These are phyloP conservation scores for Populus tomentosa DNA, from an alignment of 441 rosid species.

Conservation along the genomic window DNA sequence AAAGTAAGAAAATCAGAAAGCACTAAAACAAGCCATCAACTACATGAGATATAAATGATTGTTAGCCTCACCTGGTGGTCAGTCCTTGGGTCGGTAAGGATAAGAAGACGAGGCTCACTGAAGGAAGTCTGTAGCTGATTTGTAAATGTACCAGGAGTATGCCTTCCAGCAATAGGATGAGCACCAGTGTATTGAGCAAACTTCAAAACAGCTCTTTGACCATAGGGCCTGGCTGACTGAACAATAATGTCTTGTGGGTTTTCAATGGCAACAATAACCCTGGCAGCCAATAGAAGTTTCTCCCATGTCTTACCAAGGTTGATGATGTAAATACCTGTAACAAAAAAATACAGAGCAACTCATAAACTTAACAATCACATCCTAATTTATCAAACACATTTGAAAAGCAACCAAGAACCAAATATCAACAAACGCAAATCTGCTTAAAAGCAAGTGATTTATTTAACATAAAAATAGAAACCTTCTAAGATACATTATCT, in stretches of 20 bases:
- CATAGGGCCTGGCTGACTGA: conserved; percentile 90
- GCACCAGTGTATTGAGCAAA: conserved; percentile 92
- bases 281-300: conserved; percentile 79
- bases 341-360: not conserved
- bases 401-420: not conserved
- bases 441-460: not conserved
- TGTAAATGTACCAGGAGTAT: conserved; percentile 95
- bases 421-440: not conserved
- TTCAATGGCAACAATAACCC: conserved; percentile 86
- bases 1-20: not conserved
- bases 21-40: not conserved
- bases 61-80: conserved; percentile 69
- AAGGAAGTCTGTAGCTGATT: conserved; percentile 86
- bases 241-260: conserved; percentile 88
- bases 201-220: conserved; percentile 83
- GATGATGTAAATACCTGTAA: conserved; percentile 71
- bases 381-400: not conserved
- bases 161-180: conserved; percentile 93
- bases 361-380: not conserved
- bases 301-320: conserved; percentile 97
- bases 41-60: not conserved
- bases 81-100: conserved; percentile 89
- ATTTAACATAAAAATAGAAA: not conserved
- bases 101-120: conserved; percentile 78
- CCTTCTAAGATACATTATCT: not conserved